Conservation (phyloP, 2,329 filamentous ascomycete genomes). For the Aspergillus vadensis region DNA sequence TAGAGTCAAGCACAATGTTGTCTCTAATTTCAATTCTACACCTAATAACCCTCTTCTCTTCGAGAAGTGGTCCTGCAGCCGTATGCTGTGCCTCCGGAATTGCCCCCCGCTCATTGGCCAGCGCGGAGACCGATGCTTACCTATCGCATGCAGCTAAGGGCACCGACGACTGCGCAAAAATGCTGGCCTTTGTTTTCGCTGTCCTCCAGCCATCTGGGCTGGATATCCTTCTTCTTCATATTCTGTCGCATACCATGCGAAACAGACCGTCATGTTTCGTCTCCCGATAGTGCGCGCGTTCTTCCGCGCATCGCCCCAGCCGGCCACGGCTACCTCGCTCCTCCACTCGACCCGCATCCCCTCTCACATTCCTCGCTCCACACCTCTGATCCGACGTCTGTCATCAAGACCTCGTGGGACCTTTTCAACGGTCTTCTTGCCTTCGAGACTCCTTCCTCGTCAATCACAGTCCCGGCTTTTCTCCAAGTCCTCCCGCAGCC, state of each 20-base stretch:
- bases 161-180: neutral
- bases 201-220: neutral
- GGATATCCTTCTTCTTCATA: neutral
- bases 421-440: neutral
- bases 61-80: neutral
- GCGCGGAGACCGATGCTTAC: neutral
- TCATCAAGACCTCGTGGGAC: neutral
- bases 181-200: neutral
- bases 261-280: slow-evolving; percentile 17
- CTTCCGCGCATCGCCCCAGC: neutral
- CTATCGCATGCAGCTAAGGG: neutral
- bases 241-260: slow-evolving; percentile 13
- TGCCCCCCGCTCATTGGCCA: neutral
- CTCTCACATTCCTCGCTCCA: too few relatives aligned
- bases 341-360: neutral
- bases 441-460: neutral
- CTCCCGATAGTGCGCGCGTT: slow-evolving; percentile 15
- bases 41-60: too few relatives aligned
- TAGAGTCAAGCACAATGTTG: too few relatives aligned
- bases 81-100: neutral
- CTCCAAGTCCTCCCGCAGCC: slow-evolving; percentile 9
- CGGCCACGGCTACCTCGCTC: neutral
- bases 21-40: too few relatives aligned
- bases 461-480: slow-evolving; percentile 13
- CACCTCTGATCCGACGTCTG: neutral